Percentiles rank a stretch among this genome's conserved stretches.
Evolutionary conservation across 768 basidiomycete genomes (phyloP).

Genomic region (Phaeotremella skinneri): DNA sequence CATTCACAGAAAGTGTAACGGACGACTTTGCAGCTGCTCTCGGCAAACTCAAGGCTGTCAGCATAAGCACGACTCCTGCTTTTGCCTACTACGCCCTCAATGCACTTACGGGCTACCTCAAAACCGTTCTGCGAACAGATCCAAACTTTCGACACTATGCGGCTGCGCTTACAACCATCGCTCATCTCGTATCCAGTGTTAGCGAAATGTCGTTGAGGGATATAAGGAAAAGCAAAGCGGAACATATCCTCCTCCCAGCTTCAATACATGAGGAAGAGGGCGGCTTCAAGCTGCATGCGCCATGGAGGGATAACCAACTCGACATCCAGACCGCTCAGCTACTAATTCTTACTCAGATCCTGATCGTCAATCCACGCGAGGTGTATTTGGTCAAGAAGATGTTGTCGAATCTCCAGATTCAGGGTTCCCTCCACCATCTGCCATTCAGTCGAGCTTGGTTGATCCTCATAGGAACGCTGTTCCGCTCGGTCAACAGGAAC

Average conservation of each 20-base stretch:
- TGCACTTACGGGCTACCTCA: conserved; percentile 34
- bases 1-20: conserved; percentile 23
- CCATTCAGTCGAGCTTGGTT: conserved; percentile 41
- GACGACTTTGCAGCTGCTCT: conserved; percentile 22
- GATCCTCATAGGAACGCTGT: conserved; percentile 27
- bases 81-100: conserved; percentile 39
- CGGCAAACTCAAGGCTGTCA: conserved; percentile 21
- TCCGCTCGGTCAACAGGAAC: conserved; percentile 35
- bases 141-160: conserved; percentile 18
- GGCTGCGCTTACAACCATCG: conserved; percentile 23
- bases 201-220: conserved; percentile 35
- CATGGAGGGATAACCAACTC: conserved; percentile 34
- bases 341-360: conserved; percentile 24
- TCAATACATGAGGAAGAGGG: conserved; percentile 46
- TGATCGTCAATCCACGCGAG: conserved; percentile 38
- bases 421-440: conserved; percentile 22
- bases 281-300: conserved; percentile 37
- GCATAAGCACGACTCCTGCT: conserved; percentile 18
- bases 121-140: conserved; percentile 16
- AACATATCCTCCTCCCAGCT: conserved; percentile 39
- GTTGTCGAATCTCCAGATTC: conserved; percentile 42
- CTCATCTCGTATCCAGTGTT: conserved; percentile 19
- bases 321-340: conserved; percentile 39
- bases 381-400: conserved; percentile 43
- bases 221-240: conserved; percentile 40